These are phyloP conservation scores for Syncephalastrum monosporum DNA, from an alignment of 371 early-diverging fungal genomes.

Conservation along the genomic window DNA sequence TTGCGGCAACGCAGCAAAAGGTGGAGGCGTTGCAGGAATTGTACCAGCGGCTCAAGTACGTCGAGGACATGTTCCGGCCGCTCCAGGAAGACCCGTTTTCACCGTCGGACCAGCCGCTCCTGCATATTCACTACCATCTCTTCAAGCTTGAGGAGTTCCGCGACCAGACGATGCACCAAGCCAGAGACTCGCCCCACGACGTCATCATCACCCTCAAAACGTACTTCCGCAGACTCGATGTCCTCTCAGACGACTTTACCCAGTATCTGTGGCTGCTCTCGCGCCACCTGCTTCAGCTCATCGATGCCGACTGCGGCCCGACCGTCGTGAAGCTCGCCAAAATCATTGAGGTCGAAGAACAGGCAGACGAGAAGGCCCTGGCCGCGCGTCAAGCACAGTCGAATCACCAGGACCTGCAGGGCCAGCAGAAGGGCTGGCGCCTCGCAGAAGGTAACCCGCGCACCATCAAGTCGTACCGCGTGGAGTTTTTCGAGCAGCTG, in stretches of 20 bases:
- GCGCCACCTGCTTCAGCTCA: constrained; percentile 74
- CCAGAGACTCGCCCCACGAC: constrained; percentile 73
- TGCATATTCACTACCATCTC: constrained; percentile 87
- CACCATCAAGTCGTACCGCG: constrained; percentile 71
- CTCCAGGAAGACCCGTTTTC: constrained; percentile 61
- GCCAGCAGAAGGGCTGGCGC: constrained; percentile 48
- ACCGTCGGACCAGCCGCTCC: constrained; percentile 69
- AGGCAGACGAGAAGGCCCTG: constrained; percentile 75
- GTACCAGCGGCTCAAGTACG: constrained; percentile 72
- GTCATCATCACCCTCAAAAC: constrained; percentile 76
- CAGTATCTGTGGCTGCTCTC: constrained; percentile 83
- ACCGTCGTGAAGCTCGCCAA: constrained; percentile 84
- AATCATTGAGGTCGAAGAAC: constrained; percentile 90
- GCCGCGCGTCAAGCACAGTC: constrained; percentile 59
- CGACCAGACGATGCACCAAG: constrained; percentile 77
- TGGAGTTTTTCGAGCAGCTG: constrained; percentile 73
- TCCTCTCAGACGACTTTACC: constrained; percentile 78
- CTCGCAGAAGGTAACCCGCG: constrained; percentile 60
- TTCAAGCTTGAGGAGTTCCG: constrained; percentile 86
- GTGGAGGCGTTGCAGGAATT: constrained; percentile 84
- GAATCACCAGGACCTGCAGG: constrained; percentile 57
- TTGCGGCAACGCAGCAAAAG: constrained; percentile 82
- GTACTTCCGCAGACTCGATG: constrained; percentile 83
- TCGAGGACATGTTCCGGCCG: constrained; percentile 70
- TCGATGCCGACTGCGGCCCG: constrained; percentile 63